A percentile compares a stretch with the other conserved stretches of the same genome.
Conservation (phyloP, 2,329 filamentous ascomycete genomes). For the Pseudocercospora fuligena region DNA sequence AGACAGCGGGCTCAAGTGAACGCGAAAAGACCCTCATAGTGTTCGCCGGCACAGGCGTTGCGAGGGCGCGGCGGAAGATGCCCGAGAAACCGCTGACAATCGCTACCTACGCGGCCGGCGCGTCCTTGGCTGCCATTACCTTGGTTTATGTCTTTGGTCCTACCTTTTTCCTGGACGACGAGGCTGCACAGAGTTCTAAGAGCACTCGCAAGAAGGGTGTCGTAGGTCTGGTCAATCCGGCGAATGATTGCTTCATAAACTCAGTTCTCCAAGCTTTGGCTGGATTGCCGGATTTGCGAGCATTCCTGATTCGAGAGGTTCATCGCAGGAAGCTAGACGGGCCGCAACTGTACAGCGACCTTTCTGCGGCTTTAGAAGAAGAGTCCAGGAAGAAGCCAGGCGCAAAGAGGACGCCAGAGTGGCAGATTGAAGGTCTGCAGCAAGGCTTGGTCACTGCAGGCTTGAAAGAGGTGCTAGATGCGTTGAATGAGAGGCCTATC, state of each 20-base stretch:
- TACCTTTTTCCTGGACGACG: constrained; percentile 92
- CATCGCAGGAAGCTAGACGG: constrained; percentile 83
- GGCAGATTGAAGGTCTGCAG: constrained; percentile 67
- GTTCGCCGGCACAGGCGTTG: constrained; percentile 33
- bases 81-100: constrained; percentile 82
- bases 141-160: constrained; percentile 97
- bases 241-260: constrained; percentile 86
- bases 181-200: constrained; percentile 62
- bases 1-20: constrained; percentile 22
- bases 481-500: constrained; percentile 89
- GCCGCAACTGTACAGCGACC: constrained; percentile 72
- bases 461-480: constrained; percentile 89
- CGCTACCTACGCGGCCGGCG: constrained; percentile 91
- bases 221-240: constrained; percentile 85
- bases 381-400: constrained; percentile 64
- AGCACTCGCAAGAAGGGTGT: constrained; percentile 79
- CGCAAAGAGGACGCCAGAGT: constrained; percentile 44
- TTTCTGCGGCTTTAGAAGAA: constrained; percentile 54
- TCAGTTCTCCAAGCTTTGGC: constrained; percentile 92
- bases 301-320: constrained; percentile 90
- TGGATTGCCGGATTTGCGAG: constrained; percentile 82
- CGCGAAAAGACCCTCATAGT: constrained; percentile 37
- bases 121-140: constrained; percentile 90
- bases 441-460: constrained; percentile 82
- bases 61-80: constrained; percentile 56